phyloP scores from a whole-genome alignment of 345 rosid species.

The Clarkia xantiana region DNA sequence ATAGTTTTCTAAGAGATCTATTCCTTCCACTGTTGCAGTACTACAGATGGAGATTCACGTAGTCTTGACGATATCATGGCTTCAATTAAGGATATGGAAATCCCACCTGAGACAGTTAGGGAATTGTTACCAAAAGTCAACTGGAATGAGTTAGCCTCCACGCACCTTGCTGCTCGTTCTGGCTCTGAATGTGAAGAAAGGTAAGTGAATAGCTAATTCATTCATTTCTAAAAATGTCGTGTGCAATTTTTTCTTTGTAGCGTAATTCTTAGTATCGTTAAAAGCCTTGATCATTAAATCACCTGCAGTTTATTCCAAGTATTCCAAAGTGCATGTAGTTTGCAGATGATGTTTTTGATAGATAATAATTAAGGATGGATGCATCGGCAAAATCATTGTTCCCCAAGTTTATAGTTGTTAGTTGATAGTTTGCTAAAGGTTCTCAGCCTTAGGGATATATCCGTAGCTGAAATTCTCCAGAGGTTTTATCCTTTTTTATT shows the following conservation, averaged over 20 bases:
- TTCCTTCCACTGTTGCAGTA: slow-evolving; percentile 19
- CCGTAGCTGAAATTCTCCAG: no score
- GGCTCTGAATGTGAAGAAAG: slow-evolving; percentile 84
- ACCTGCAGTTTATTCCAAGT: no score
- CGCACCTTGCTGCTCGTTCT: slow-evolving; percentile 38
- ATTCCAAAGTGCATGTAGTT: no score
- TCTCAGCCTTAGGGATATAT: no score
- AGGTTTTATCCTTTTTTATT: no score
- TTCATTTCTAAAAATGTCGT: neutral
- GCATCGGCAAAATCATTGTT: no score
- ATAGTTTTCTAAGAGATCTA: neutral
- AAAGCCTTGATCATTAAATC: no score
- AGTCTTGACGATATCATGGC: slow-evolving; percentile 33
- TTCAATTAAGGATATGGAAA: slow-evolving; percentile 51
- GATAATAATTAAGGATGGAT: no score
- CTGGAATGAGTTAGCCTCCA: slow-evolving; percentile 71
- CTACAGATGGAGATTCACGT: slow-evolving; percentile 25
- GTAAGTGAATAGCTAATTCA: slow-evolving; percentile 35
- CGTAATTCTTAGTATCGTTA: neutral
- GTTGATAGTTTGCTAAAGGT: no score
- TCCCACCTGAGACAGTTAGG: slow-evolving; percentile 53
- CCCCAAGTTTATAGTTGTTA: no score
- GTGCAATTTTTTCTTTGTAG: neutral
- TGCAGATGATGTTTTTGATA: no score
- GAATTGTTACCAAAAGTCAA: slow-evolving; percentile 69